A percentile compares a stretch with the other conserved stretches of the same genome.
Conservation (phyloP, 495 filamentous ascomycete species). For the Daldinia childiae region DNA sequence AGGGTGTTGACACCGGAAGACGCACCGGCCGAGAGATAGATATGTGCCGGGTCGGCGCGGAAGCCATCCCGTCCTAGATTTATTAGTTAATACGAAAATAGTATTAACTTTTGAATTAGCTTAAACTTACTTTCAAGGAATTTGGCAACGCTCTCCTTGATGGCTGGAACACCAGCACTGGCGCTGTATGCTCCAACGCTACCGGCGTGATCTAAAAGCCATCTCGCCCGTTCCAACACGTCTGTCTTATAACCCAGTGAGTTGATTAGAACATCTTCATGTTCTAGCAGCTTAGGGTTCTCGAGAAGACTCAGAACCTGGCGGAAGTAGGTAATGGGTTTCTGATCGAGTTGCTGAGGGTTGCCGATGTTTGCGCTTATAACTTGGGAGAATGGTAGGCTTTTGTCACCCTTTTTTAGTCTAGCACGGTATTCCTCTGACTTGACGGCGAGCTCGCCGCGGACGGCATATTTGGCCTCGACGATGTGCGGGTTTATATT, state of each 20-base stretch:
- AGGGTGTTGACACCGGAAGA: conserved; percentile 95
- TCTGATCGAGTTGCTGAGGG: conserved; percentile 97
- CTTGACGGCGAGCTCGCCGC: conserved; percentile 90
- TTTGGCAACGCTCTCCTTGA: conserved; percentile 87
- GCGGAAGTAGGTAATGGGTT: conserved; percentile 98
- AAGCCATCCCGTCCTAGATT: conserved; percentile 81
- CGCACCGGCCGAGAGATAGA: conserved; percentile 90
- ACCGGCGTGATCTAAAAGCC: conserved; percentile 80
- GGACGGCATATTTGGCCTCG: conserved; percentile 93
- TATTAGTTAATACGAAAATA: conserved; percentile 10
- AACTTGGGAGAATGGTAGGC: conserved; percentile 86
- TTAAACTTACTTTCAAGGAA: conserved; percentile 80
- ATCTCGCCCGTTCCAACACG: conserved; percentile 83
- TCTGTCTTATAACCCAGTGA: conserved; percentile 84
- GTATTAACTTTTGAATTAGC: not conserved
- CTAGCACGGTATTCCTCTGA: conserved; percentile 86
- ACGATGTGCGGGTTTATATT: conserved; percentile 92
- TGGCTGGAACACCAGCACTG: conserved; percentile 84
- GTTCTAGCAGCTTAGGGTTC: conserved; percentile 83
- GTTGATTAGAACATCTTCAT: conserved; percentile 73
- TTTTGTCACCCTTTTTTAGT: conserved; percentile 62
- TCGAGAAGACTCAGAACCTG: conserved; percentile 95
- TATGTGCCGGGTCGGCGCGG: conserved; percentile 75
- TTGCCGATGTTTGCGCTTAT: conserved; percentile 99
- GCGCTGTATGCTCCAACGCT: conserved; percentile 97